A percentile compares a stretch with the other conserved stretches of the same genome.
These are phyloP conservation scores for Acorus calamus DNA, from an alignment of 106 monocot species.

Conservation along the genomic window DNA sequence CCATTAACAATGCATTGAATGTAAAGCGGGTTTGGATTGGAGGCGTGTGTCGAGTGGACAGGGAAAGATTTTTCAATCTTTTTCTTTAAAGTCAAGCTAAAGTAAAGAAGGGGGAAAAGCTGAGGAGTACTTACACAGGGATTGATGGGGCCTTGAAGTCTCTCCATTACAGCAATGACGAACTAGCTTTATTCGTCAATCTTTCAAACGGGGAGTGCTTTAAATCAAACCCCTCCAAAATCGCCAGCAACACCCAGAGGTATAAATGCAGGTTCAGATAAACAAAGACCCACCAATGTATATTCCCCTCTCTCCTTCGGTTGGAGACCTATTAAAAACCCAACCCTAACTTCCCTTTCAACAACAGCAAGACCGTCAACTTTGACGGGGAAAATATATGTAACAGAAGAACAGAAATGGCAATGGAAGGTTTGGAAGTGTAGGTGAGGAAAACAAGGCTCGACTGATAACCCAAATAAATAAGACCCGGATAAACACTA, in stretches of 20 bases:
- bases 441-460: conserved; percentile 3
- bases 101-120: not conserved
- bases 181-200: not conserved
- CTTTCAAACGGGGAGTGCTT: not conserved
- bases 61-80: not conserved
- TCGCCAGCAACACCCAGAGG: too few species aligned
- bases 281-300: too few species aligned
- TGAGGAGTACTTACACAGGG: conserved; percentile 16
- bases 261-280: too few species aligned
- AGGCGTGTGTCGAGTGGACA: not conserved
- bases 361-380: not conserved
- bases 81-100: not conserved
- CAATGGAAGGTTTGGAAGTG: not conserved
- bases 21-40: too few species aligned
- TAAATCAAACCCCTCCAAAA: too few species aligned
- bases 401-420: not conserved
- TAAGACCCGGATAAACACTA: too few species aligned
- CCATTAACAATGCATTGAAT: too few species aligned
- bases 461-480: too few species aligned
- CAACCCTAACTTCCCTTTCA: not conserved
- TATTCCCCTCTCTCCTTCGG: too few species aligned
- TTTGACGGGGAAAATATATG: not conserved
- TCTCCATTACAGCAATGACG: conserved; percentile 13
- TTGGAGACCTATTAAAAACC: too few species aligned
- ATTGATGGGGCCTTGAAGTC: conserved; percentile 15